phyloP scores from a whole-genome alignment of 2,329 filamentous ascomycete species.

The Alternaria alternata region DNA sequence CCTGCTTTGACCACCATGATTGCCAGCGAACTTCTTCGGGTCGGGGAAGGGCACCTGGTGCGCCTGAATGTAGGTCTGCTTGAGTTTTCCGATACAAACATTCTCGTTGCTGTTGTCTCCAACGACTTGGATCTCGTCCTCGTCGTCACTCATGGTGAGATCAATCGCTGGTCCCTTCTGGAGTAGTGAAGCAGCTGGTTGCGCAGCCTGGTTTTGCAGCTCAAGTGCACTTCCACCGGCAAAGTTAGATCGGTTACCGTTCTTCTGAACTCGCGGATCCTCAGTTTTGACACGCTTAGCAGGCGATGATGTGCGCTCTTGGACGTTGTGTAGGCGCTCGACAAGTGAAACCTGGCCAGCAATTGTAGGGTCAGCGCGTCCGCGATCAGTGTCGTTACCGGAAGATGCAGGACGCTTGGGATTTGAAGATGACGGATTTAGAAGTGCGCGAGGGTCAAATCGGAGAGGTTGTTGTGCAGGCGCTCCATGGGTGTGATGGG shows the following conservation, averaged over 20 bases:
- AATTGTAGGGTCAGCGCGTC: conserved; percentile 29
- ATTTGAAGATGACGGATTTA: conserved; percentile 44
- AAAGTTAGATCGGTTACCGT: conserved; percentile 22
- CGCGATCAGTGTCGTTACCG: conserved; percentile 30
- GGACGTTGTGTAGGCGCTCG: conserved; percentile 78
- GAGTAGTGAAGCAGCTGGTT: conserved; percentile 5
- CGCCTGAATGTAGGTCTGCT: conserved; percentile 71
- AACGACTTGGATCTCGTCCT: conserved; percentile 67
- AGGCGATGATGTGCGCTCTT: conserved; percentile 69
- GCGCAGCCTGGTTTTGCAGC: conserved; percentile 47
- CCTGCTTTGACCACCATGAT: conserved; percentile 66
- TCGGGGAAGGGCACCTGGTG: conserved; percentile 73
- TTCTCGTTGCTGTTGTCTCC: conserved; percentile 71
- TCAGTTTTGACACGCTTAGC: conserved; percentile 45
- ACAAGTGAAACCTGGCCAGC: conserved; percentile 68
- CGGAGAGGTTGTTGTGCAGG: conserved; percentile 16
- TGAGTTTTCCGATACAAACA: conserved; percentile 82
- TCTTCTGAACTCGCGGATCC: conserved; percentile 27
- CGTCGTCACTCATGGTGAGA: conserved; percentile 63
- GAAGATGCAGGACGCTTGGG: conserved; percentile 44
- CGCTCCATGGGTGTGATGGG: conserved; percentile 14
- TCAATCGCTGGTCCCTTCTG: conserved; percentile 35
- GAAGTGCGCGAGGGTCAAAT: conserved; percentile 43
- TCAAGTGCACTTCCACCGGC: conserved; percentile 52
- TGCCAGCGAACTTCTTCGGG: conserved; percentile 67